These are phyloP conservation scores for Fusarium begoniae DNA, from an alignment of 2,329 filamentous ascomycete species.

Conservation along the genomic window DNA sequence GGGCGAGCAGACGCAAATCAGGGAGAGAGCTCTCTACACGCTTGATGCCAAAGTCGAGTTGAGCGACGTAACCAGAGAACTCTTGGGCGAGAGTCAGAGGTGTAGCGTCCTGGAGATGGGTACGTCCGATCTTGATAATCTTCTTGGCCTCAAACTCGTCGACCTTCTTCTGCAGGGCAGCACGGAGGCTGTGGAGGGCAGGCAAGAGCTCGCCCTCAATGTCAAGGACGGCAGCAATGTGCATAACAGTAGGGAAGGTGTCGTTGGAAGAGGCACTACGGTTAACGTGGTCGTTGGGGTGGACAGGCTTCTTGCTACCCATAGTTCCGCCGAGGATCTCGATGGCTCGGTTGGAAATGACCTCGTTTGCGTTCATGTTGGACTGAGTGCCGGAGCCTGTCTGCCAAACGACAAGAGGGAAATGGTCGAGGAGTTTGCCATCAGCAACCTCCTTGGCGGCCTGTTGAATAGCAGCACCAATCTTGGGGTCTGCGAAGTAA, in stretches of 20 bases:
- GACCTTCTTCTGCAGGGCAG: constrained; percentile 87
- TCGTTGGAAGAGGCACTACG: constrained; percentile 99
- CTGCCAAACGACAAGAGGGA: constrained; percentile 99
- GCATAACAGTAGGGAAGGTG: constrained; percentile 99
- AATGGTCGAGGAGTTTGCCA: constrained; percentile 94
- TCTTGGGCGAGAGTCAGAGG: constrained; percentile 95
- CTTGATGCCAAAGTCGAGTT: constrained; percentile 90
- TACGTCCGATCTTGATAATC: constrained; percentile 99
- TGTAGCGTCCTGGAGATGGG: constrained; percentile 96
- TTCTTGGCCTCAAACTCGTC: constrained; percentile 84
- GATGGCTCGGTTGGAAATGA: constrained; percentile 99
- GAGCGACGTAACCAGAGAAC: constrained; percentile 96
- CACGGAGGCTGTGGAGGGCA: constrained; percentile 80
- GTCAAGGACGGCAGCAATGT: constrained; percentile 96
- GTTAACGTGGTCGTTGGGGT: constrained; percentile 99
- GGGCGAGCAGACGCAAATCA: constrained; percentile 85
- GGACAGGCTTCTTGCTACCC: constrained; percentile 98
- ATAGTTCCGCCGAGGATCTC: constrained; percentile 94
- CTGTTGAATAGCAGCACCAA: constrained; percentile 93
- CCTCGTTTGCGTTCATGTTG: constrained; percentile 99
- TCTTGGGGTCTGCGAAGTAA: constrained; percentile 74
- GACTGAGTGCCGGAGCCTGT: constrained; percentile 98
- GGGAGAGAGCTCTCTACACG: constrained; percentile 85
- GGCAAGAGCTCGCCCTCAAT: constrained; percentile 88
- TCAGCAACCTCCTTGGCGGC: constrained; percentile 92